Percentiles rank a stretch among this genome's conserved stretches.
Conservation (phyloP, 2,329 filamentous ascomycete genomes). For the Verticillium longisporum region DNA sequence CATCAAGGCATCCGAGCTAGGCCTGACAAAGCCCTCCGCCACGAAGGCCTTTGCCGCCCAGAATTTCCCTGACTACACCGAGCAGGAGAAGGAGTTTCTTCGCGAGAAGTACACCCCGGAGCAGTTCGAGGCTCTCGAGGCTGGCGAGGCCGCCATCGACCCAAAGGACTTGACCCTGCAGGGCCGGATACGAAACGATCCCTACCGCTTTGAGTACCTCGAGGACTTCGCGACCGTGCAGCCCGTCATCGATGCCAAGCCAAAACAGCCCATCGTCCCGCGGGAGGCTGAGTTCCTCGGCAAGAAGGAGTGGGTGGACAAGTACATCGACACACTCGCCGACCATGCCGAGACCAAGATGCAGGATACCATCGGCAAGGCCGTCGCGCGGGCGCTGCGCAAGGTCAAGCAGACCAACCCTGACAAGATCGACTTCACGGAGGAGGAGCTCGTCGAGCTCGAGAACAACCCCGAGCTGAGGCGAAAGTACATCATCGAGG, state of each 20-base stretch:
- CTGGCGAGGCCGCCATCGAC: slow-evolving; percentile 71
- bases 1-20: slow-evolving; percentile 44
- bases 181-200: slow-evolving; percentile 64
- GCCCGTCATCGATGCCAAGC: slow-evolving; percentile 69
- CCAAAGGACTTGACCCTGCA: slow-evolving; percentile 68
- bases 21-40: slow-evolving; percentile 33
- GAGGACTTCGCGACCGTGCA: slow-evolving; percentile 77
- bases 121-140: slow-evolving; percentile 75
- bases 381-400: slow-evolving; percentile 33
- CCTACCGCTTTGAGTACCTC: slow-evolving; percentile 66
- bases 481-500: slow-evolving; percentile 26
- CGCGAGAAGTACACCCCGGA: slow-evolving; percentile 66
- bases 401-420: slow-evolving; percentile 33
- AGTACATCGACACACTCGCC: slow-evolving; percentile 45
- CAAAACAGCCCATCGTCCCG: slow-evolving; percentile 39
- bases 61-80: slow-evolving; percentile 57
- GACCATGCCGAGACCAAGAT: slow-evolving; percentile 34
- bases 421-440: slow-evolving; percentile 48
- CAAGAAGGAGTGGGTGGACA: slow-evolving; percentile 52
- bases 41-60: slow-evolving; percentile 37
- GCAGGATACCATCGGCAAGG: slow-evolving; percentile 32
- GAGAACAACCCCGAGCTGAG: slow-evolving; percentile 30
- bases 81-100: slow-evolving; percentile 57
- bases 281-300: slow-evolving; percentile 51
- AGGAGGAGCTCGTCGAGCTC: slow-evolving; percentile 37